Evolutionary conservation across 208 protist genomes (phyloP).

Genomic region (Trypanosoma boissoni): DNA sequence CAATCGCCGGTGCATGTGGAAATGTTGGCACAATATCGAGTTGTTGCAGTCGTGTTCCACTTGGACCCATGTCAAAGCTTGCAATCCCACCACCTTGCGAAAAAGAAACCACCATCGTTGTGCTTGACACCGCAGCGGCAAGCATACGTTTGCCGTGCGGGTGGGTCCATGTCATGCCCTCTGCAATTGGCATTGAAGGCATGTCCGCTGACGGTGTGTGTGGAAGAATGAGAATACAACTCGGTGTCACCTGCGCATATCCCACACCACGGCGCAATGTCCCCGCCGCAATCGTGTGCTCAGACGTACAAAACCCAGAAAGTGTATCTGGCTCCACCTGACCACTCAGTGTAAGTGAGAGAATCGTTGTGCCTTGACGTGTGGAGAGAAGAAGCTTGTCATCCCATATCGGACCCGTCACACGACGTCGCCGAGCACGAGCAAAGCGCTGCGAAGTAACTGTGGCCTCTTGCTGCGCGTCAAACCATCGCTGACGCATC

Average conservation of each 20-base stretch:
- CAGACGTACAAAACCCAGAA: constrained; percentile 51
- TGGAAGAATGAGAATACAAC: constrained; percentile 48
- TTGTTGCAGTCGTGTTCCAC: constrained; percentile 54
- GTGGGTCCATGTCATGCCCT: constrained; percentile 60
- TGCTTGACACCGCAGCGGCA: constrained; percentile 57
- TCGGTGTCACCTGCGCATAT: constrained; percentile 75
- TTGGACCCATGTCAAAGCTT: constrained; percentile 67
- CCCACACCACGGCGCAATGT: constrained; percentile 64
- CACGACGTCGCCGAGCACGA: constrained; percentile 1
- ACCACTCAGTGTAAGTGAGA: constrained; percentile 33
- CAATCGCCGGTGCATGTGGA: constrained; percentile 48
- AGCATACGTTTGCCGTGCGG: constrained; percentile 71
- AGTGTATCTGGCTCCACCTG: constrained; percentile 63
- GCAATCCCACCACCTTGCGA: constrained; percentile 63
- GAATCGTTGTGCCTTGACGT: constrained; percentile 52
- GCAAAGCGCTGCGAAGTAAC: background rate
- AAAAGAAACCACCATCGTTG: constrained; percentile 53
- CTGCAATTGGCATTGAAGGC: constrained; percentile 22
- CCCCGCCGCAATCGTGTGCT: constrained; percentile 68
- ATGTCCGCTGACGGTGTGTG: background rate
- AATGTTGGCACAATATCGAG: constrained; percentile 64
- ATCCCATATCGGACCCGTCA: constrained; percentile 19
- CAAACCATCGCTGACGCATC: constrained; percentile 47
- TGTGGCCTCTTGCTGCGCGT: constrained; percentile 27
- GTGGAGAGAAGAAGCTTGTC: constrained; percentile 68